phyloP scores from a whole-genome alignment of 352 stramenopile species.

The Phytopythium mirpurense region DNA sequence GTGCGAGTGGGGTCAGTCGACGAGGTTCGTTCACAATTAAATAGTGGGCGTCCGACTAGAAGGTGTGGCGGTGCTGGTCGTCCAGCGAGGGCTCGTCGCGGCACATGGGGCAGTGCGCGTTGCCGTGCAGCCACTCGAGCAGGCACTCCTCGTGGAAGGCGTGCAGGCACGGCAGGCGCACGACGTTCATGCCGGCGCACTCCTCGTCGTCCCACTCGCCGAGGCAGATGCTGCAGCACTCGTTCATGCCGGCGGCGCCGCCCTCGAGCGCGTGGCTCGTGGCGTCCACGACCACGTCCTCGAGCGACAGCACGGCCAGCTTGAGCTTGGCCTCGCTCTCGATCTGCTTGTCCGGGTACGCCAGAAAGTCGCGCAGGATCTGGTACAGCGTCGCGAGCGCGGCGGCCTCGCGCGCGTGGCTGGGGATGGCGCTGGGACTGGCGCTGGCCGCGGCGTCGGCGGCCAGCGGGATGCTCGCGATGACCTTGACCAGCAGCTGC shows the following conservation, averaged over 20 bases:
- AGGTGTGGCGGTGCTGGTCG: slow-evolving; percentile 4
- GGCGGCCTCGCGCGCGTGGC: slow-evolving; percentile 24
- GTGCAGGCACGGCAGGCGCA: slow-evolving; percentile 80
- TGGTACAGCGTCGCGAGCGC: slow-evolving; percentile 62
- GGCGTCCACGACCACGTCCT: slow-evolving; percentile 78
- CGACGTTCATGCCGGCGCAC: slow-evolving; percentile 74
- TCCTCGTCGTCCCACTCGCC: slow-evolving; percentile 80
- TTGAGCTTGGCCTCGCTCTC: slow-evolving; percentile 83
- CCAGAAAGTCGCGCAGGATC: slow-evolving; percentile 74
- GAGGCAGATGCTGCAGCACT: slow-evolving; percentile 85
- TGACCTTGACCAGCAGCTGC: slow-evolving; percentile 77
- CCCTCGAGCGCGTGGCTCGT: slow-evolving; percentile 54
- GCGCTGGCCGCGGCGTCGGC: slow-evolving; percentile 8
- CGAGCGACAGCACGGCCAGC: slow-evolving; percentile 71
- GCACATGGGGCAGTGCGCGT: slow-evolving; percentile 81
- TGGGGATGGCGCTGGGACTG: no score
- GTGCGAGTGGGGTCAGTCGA: no score
- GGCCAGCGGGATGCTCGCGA: slow-evolving; percentile 64
- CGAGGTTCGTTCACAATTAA: background rate
- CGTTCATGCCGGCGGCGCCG: slow-evolving; percentile 37
- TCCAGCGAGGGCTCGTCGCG: slow-evolving; percentile 58
- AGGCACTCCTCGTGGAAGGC: slow-evolving; percentile 85
- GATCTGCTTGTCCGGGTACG: slow-evolving; percentile 84
- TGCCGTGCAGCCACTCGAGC: slow-evolving; percentile 82
- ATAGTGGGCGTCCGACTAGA: background rate